Evolutionary conservation across 2,329 filamentous ascomycete genomes (phyloP), one percentile per base, ranked within the genome.

Genomic region (Sarocladium strictum): DNA sequence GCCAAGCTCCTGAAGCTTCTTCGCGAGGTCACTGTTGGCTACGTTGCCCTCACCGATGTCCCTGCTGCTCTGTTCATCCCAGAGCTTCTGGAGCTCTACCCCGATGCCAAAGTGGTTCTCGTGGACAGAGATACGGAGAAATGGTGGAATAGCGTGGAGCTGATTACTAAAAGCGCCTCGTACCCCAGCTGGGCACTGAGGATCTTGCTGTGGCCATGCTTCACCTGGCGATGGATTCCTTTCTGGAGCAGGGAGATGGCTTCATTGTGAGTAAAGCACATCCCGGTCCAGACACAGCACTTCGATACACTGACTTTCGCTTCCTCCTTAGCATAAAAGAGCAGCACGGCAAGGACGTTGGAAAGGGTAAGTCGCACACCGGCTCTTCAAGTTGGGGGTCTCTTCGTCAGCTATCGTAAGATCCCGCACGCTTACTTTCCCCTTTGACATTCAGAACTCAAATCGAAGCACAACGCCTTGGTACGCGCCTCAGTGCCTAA

Each of bases 41-140:
- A 73, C 58, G 71, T 71, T 3, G 76, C 70, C n/a, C 67, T 72
- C 33, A 73, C 75, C 33, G 77, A 80, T 59, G 59, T 68, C 15
- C 76, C 76, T 0, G 67, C 66, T 3, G 66, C 65, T 15, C 64
- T 69, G 51, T 70, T 78, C 24, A 63, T 76, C 17, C 65, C 69
- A 14, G 75, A 79, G 58, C 62, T 79, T 33, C 60, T 78, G 56
- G 68, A 73, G 54, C 58, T 78, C 9, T 79, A 78, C 56, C 76
- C 77, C 0, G 68, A 78, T 26, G 76, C 75, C 12, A 72, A 72
- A 54, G 74, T 79, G 3, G 70, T 80, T 17, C 68, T 70, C 56
- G 69, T 72, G 2, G 64, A 62, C 5, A 64, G 71, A 15, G 68
- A 73, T 53, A 65, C 64, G 3, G 63, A 65, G 14, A 61, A 63